phyloP scores from a whole-genome alignment of 164 flowering plant species.

The Macadamia tetraphylla region DNA sequence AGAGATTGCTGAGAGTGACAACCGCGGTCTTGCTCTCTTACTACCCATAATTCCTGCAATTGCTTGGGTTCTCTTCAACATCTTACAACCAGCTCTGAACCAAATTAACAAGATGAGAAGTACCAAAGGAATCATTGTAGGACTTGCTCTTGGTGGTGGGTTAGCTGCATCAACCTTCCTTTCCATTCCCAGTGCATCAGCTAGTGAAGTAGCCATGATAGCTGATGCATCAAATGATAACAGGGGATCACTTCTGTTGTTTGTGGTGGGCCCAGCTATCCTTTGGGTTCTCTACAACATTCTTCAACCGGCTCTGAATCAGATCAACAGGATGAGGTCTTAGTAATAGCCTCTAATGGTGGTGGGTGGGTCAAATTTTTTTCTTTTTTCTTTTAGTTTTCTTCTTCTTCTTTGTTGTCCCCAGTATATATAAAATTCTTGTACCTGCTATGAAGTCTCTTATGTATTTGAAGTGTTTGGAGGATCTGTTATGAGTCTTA shows the following conservation, averaged over 20 bases:
- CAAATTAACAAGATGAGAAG: constrained; percentile 67
- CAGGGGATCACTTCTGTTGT: constrained; percentile 55
- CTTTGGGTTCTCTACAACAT: constrained; percentile 68
- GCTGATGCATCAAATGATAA: constrained; percentile 46
- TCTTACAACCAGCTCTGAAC: constrained; percentile 84
- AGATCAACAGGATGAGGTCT: constrained; percentile 81
- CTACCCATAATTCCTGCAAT: constrained; percentile 79
- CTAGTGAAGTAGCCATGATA: constrained; percentile 44
- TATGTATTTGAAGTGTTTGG: no score
- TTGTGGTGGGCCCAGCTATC: constrained; percentile 64
- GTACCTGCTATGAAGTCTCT: no score
- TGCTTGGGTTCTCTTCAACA: constrained; percentile 82
- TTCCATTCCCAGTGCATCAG: constrained; percentile 39
- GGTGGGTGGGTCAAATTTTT: neutral
- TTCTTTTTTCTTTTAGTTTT: neutral
- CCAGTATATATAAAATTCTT: neutral
- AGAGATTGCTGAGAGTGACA: constrained; percentile 60
- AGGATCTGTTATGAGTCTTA: no score
- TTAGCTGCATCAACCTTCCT: constrained; percentile 48
- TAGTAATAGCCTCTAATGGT: constrained; percentile 9
- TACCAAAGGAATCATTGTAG: constrained; percentile 52
- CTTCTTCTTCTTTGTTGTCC: neutral
- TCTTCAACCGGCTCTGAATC: constrained; percentile 88
- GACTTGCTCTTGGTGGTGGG: constrained; percentile 70
- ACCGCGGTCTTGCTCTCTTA: constrained; percentile 75